A percentile compares a stretch with the other conserved stretches of the same genome.
These are phyloP conservation scores for Euphrasia arctica DNA, from an alignment of 305 asterid species.

Conservation along the genomic window DNA sequence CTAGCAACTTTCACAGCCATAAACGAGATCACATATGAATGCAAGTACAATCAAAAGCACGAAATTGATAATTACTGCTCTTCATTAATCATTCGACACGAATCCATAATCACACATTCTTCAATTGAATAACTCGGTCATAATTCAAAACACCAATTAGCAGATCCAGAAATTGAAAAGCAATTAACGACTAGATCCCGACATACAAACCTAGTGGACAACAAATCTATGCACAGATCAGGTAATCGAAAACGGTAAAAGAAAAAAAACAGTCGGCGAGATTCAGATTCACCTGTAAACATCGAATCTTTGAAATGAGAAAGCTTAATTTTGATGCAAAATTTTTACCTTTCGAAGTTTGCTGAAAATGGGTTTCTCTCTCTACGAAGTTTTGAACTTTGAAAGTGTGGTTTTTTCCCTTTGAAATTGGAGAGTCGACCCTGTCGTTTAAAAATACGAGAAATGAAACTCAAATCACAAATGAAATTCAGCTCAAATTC, in stretches of 20 bases:
- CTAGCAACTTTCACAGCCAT: background rate
- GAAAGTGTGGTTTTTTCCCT: too few relatives aligned
- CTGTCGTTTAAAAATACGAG: constrained; percentile 38
- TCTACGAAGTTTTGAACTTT: background rate
- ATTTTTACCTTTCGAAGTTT: constrained; percentile 29
- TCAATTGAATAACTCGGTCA: constrained; percentile 16
- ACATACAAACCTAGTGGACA: background rate
- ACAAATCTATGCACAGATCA: constrained; percentile 19
- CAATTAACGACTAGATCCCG: constrained; percentile 27
- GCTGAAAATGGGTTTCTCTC: constrained; percentile 22
- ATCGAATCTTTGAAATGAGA: constrained; percentile 12
- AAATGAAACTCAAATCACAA: constrained; percentile 32
- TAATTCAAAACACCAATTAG: constrained; percentile 24
- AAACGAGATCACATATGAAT: constrained; percentile 18
- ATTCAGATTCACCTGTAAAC: constrained; percentile 18
- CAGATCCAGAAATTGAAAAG: constrained; percentile 30
- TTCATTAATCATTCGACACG: constrained; percentile 1
- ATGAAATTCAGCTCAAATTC: constrained; percentile 39
- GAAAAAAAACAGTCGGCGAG: background rate
- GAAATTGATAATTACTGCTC: constrained; percentile 3
- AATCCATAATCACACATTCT: constrained; percentile 13
- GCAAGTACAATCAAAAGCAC: background rate
- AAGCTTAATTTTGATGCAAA: constrained; percentile 14
- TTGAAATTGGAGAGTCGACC: background rate
- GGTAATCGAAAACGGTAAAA: constrained; percentile 1